Evolutionary conservation across 305 asterid genomes (phyloP).

Genomic region (Fraxinus sp.): DNA sequence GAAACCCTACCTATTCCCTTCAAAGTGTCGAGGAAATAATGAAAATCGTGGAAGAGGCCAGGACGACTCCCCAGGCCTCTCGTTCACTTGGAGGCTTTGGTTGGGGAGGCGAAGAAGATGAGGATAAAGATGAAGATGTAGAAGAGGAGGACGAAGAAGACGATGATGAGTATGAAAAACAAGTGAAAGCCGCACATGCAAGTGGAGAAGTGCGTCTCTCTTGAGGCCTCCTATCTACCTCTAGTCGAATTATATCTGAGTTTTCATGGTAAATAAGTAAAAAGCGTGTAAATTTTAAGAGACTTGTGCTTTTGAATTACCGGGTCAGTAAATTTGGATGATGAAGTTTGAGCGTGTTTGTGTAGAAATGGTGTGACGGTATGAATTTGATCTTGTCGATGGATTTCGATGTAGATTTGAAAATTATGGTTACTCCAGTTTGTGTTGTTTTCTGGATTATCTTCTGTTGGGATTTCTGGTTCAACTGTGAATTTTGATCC

Average conservation of each 20-base stretch:
- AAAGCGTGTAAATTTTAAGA: conserved; percentile 26
- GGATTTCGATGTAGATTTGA: neutral
- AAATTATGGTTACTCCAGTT: neutral
- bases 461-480: neutral
- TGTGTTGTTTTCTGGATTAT: neutral
- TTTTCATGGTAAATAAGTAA: conserved; percentile 11
- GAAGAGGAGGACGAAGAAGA: conserved; percentile 58
- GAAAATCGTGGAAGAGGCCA: conserved; percentile 85
- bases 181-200: conserved; percentile 58
- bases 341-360: neutral
- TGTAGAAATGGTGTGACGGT: neutral
- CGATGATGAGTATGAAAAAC: conserved; percentile 53
- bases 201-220: conserved; percentile 56
- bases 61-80: conserved; percentile 66
- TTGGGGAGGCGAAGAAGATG: conserved; percentile 85
- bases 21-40: conserved; percentile 75
- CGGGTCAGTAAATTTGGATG: neutral
- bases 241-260: neutral
- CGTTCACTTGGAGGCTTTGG: conserved; percentile 77
- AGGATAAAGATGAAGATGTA: conserved; percentile 45
- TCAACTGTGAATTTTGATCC: neutral
- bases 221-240: conserved; percentile 16
- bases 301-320: neutral
- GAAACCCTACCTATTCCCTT: conserved; percentile 79
- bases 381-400: neutral